These are phyloP conservation scores for Apium graveolens DNA, from an alignment of 129 eudicot species.

Conservation along the genomic window DNA sequence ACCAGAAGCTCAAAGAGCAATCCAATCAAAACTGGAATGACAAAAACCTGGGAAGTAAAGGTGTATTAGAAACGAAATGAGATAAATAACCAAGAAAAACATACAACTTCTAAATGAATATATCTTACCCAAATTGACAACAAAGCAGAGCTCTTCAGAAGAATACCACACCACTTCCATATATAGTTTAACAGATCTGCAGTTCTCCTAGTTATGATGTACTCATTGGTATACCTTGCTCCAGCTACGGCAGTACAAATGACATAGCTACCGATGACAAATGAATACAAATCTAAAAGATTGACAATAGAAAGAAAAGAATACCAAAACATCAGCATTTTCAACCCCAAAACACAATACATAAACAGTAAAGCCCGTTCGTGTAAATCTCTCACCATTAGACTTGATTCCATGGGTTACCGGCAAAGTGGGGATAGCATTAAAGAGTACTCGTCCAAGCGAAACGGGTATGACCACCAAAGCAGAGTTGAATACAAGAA, in stretches of 20 bases:
- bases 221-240: constrained; percentile 56
- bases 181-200: constrained; percentile 47
- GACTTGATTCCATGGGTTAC: constrained; percentile 84
- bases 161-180: constrained; percentile 79
- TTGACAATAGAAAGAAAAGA: neutral
- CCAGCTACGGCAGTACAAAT: constrained; percentile 87
- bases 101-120: neutral
- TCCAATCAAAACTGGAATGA: constrained; percentile 78
- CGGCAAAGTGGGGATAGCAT: constrained; percentile 70
- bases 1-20: constrained; percentile 85
- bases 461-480: constrained; percentile 66
- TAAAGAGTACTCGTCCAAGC: constrained; percentile 71
- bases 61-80: neutral
- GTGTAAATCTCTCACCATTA: constrained; percentile 44
- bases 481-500: constrained; percentile 57
- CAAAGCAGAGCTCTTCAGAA: constrained; percentile 64
- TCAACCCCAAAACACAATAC: constrained; percentile 1
- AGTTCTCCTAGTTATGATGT: constrained; percentile 61
- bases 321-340: neutral
- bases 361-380: neutral
- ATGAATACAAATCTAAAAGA: constrained; percentile 65
- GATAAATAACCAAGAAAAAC: neutral
- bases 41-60: constrained; percentile 43
- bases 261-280: constrained; percentile 78
- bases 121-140: constrained; percentile 78